Evolutionary conservation across 768 basidiomycete species (phyloP).

Genomic region (Psilocybe cyanescens): DNA sequence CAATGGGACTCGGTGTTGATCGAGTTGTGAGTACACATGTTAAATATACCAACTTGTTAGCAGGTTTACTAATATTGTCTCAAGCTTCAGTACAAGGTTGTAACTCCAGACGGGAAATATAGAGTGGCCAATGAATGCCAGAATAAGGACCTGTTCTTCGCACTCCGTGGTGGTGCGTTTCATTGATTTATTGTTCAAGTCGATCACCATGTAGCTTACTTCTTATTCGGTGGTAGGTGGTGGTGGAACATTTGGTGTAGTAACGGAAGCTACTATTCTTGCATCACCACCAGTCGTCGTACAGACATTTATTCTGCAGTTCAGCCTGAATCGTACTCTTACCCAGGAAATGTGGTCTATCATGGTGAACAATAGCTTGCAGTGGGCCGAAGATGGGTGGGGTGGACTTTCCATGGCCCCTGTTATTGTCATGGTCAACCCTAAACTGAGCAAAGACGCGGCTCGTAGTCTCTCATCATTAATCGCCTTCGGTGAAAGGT

Average conservation of each 20-base stretch:
- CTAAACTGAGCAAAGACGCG: slow-evolving; percentile 40
- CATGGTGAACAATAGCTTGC: slow-evolving; percentile 39
- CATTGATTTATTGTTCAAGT: not conserved
- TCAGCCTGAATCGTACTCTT: slow-evolving; percentile 12
- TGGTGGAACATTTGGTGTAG: slow-evolving; percentile 51
- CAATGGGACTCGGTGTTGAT: slow-evolving; percentile 50
- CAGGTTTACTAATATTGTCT: not conserved
- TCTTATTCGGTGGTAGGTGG: slow-evolving; percentile 21
- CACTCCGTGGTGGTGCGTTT: slow-evolving; percentile 43
- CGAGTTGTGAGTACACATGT: slow-evolving; percentile 37
- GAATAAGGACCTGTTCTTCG: slow-evolving; percentile 56
- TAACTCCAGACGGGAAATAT: slow-evolving; percentile 52
- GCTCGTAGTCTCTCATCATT: slow-evolving; percentile 43
- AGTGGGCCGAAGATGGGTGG: slow-evolving; percentile 52
- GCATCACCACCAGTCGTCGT: slow-evolving; percentile 10
- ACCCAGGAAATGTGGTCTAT: slow-evolving; percentile 43
- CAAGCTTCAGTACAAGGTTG: slow-evolving; percentile 50
- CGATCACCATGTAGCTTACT: not conserved
- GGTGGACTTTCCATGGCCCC: slow-evolving; percentile 43
- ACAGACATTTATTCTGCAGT: slow-evolving; percentile 4
- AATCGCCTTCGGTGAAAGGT: slow-evolving; percentile 35
- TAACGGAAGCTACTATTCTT: slow-evolving; percentile 28
- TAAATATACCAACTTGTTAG: not conserved
- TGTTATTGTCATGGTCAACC: slow-evolving; percentile 48
- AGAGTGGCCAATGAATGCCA: slow-evolving; percentile 50